phyloP scores from a whole-genome alignment of 805 yeast species.

The Saccharomycopsis vini region DNA sequence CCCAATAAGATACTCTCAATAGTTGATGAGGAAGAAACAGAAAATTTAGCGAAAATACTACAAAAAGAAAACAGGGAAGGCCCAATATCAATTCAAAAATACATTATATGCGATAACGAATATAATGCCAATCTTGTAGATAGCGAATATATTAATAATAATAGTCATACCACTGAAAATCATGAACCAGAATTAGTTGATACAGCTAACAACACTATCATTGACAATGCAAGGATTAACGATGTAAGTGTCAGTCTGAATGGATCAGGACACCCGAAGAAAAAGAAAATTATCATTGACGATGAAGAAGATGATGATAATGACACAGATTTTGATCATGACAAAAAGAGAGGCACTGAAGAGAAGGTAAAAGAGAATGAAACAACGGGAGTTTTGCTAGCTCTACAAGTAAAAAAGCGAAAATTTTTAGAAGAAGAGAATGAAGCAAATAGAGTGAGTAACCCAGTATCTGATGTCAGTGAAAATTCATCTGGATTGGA shows the following conservation, averaged over 20 bases:
- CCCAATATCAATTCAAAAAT: neutral
- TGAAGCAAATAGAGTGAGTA: too few species aligned
- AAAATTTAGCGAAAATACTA: neutral
- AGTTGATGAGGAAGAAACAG: conserved; percentile 1
- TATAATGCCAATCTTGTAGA: neutral
- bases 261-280: too few species aligned
- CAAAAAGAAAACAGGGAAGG: conserved; percentile 1
- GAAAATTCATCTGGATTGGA: too few species aligned
- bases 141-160: neutral
- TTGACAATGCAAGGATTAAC: neutral
- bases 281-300: conserved; percentile 4
- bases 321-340: conserved; percentile 21
- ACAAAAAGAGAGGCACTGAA: conserved; percentile 17
- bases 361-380: neutral
- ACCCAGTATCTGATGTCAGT: too few species aligned
- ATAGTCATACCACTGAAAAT: neutral
- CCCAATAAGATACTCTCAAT: neutral
- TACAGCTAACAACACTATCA: conserved; percentile 1
- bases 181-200: neutral
- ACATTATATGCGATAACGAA: neutral
- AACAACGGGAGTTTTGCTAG: too few species aligned
- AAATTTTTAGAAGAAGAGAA: too few species aligned
- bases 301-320: conserved; percentile 21
- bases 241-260: too few species aligned
- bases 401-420: too few species aligned